Conservation (phyloP, 768 basidiomycete species). For the Pleurotus djamor region DNA sequence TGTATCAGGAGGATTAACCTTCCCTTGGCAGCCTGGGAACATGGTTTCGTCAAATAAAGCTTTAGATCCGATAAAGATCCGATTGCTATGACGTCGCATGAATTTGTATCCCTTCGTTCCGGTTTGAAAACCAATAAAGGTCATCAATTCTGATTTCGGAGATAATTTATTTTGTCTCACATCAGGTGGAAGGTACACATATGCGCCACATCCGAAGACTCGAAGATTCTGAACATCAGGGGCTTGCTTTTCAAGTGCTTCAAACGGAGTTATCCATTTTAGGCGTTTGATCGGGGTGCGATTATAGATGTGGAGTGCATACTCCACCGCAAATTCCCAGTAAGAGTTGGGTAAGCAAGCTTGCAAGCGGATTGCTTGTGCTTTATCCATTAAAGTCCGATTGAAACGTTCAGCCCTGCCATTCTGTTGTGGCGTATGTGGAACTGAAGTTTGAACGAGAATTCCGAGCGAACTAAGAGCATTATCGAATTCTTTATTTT, state of each 20-base stretch:
- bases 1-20: neutral
- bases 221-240: conserved; percentile 20
- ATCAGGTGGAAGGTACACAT: conserved; percentile 4
- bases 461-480: conserved; percentile 14
- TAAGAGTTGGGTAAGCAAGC: conserved; percentile 14
- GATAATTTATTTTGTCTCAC: neutral
- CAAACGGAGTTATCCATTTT: conserved; percentile 12
- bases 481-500: conserved; percentile 8
- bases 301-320: conserved; percentile 20
- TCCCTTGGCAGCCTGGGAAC: neutral
- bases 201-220: conserved; percentile 20
- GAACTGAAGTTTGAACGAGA: conserved; percentile 14
- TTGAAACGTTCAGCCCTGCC: conserved; percentile 27
- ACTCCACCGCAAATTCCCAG: conserved; percentile 19
- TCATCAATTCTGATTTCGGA: neutral
- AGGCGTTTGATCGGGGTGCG: conserved; percentile 7
- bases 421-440: conserved; percentile 22
- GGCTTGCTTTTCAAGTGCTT: conserved; percentile 11
- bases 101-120: neutral
- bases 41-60: neutral
- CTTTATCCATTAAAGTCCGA: conserved; percentile 16
- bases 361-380: conserved; percentile 16
- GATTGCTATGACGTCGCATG: neutral
- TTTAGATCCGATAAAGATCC: neutral
- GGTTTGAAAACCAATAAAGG: neutral